Conservation (phyloP, 306 rosid genomes). For the Dryas octopetala region DNA sequence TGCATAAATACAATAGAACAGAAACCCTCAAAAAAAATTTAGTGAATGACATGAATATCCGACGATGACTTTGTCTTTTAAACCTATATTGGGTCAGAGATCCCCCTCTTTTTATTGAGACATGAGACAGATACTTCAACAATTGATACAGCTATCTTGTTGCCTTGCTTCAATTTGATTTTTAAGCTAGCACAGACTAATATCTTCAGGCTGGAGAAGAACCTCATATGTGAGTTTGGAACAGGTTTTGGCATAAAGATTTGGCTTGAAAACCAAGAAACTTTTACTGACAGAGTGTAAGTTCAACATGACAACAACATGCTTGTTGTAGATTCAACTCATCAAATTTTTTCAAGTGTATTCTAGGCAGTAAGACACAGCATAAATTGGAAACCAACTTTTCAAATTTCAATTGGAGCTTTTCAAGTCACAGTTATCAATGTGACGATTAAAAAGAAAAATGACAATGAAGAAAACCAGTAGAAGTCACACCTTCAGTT, state of each 20-base stretch:
- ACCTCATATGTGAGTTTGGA: not conserved
- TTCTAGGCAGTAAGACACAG: conserved; percentile 8
- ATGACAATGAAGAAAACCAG: conserved; percentile 1
- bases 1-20: not conserved
- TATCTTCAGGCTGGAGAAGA: conserved; percentile 8
- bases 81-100: not conserved
- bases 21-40: not conserved
- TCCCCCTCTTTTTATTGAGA: not conserved
- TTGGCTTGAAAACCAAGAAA: conserved; percentile 12
- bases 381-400: conserved; percentile 14
- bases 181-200: not conserved
- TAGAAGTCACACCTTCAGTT: conserved; percentile 6
- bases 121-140: not conserved
- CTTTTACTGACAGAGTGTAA: not conserved
- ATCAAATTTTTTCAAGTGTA: not conserved
- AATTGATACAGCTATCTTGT: not conserved
- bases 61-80: not conserved
- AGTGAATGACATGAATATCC: not conserved
- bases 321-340: conserved; percentile 5
- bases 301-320: not conserved
- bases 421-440: conserved; percentile 15
- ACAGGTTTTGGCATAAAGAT: conserved; percentile 4
- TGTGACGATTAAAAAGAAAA: conserved; percentile 10
- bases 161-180: not conserved
- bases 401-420: conserved; percentile 10